Evolutionary conservation across 768 basidiomycete genomes (phyloP).

Genomic region (Rhodocollybia butyracea): DNA sequence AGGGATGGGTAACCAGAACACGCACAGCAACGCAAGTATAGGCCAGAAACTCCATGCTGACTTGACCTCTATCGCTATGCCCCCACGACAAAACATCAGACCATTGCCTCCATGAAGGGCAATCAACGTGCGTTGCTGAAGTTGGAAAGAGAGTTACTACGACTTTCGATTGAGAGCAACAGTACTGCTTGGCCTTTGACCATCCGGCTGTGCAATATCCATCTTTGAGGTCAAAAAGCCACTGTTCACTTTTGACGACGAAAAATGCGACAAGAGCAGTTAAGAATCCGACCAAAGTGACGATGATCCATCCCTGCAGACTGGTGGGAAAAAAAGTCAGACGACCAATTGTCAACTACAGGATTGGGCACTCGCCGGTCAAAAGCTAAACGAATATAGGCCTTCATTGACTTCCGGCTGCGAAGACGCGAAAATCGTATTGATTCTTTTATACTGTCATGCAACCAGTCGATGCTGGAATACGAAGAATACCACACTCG

Average conservation of each 20-base stretch:
- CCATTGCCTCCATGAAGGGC: constrained; percentile 78
- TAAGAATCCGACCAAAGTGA: constrained; percentile 83
- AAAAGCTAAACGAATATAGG: constrained; percentile 55
- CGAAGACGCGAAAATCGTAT: constrained; percentile 73
- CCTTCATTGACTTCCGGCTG: constrained; percentile 64
- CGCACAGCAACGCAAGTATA: constrained; percentile 81
- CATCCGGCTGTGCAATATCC: constrained; percentile 75
- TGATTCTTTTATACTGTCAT: constrained; percentile 94
- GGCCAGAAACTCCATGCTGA: constrained; percentile 57
- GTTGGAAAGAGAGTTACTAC: constrained; percentile 10
- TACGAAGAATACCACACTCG: constrained; percentile 90
- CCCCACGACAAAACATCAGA: constrained; percentile 45
- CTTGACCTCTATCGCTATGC: constrained; percentile 33
- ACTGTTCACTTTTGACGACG: constrained; percentile 82
- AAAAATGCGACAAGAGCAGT: constrained; percentile 85
- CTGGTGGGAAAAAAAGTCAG: background rate
- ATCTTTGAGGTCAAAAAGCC: constrained; percentile 89
- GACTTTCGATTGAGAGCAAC: constrained; percentile 56
- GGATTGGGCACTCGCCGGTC: constrained; percentile 50
- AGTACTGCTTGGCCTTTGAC: constrained; percentile 79
- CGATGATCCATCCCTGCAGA: constrained; percentile 79
- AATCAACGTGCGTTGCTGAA: constrained; percentile 34
- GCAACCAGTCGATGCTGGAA: constrained; percentile 93
- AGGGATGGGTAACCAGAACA: constrained; percentile 9
- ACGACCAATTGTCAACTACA: background rate